These are phyloP conservation scores for Arthrinium phaeospermum DNA, from an alignment of 2,329 filamentous ascomycete genomes.

Conservation along the genomic window DNA sequence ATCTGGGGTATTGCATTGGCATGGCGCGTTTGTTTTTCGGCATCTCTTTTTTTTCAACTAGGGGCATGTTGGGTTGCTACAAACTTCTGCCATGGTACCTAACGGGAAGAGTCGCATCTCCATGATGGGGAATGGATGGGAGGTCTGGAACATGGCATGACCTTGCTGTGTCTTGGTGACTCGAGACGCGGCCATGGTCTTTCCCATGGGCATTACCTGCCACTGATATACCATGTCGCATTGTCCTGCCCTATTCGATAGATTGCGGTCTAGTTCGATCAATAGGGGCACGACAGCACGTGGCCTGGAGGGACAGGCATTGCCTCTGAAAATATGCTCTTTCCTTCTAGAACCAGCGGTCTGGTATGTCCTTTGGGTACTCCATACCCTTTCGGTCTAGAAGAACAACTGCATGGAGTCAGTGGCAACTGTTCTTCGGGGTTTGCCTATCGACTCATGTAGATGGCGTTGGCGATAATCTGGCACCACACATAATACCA, in stretches of 20 bases:
- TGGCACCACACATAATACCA: background rate
- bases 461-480: background rate
- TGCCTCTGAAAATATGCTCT: background rate
- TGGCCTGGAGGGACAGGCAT: background rate
- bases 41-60: background rate
- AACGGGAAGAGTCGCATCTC: background rate
- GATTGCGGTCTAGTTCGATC: background rate
- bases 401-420: background rate
- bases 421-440: background rate
- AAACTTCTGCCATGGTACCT: slow-evolving; percentile 5
- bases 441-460: background rate
- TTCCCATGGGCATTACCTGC: background rate
- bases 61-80: background rate
- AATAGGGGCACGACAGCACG: background rate
- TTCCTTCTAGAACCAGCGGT: background rate
- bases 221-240: background rate
- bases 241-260: background rate
- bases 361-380: background rate
- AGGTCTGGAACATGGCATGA: slow-evolving; percentile 5
- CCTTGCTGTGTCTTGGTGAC: slow-evolving; percentile 9
- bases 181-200: slow-evolving; percentile 6
- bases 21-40: slow-evolving; percentile 9
- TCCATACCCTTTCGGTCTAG: background rate
- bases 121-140: background rate
- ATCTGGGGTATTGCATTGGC: slow-evolving; percentile 16